Base-by-base conservation (phyloP, 2,329 filamentous ascomycete species). In the Fusarium agapanthi region DNA sequence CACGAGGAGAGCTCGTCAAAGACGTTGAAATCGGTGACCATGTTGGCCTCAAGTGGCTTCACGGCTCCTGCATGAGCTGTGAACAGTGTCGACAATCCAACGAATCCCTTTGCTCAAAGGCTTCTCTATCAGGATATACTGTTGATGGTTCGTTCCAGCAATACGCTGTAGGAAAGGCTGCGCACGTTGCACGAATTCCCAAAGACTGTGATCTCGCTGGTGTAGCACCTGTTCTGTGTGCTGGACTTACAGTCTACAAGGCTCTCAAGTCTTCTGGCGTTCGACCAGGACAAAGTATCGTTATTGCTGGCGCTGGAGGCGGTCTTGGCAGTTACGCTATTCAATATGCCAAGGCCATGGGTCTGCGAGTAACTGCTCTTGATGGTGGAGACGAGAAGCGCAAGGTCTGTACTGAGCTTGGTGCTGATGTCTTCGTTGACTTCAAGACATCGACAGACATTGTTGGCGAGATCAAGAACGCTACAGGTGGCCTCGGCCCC, bases 81-180 rank as follows among this genome's bases (percentile, higher is more conserved):
- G 88, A 90, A 72, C 96, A 93, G 86, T 97, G 95, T 84, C 90
- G 91, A 77, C 88, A 91, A 74, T 83, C 89, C 35, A 92, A 97
- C 77, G 95, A 97, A 83, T 92, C 93, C 2, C 90, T 97, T 4
- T 97, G 95, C 84, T 82, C 88, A 6, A 84, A 92, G 47, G 90
- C 92, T 7, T 84, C 88, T 20, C 88, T 97, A 20, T 96, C 93
- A 1, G 95, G 95, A 45, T 97, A 96, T 86, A 96, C 93, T 1
- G 94, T 97, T 77, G 93, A 97, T 80, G 94, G 94, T 26, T 91
- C 91, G 28, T 97, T 97, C 88, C 94, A 97, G 84, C 91, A 97
- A 84, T 97, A 97, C 84, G 89, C 88, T 79, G 89, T 97, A 75
- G 94, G 90, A 75, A 95, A 96, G 81, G 94, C 93, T 6, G 89